Base-by-base conservation (phyloP, 2,329 filamentous ascomycete species). In the Penicillium fuscoglaucum region DNA sequence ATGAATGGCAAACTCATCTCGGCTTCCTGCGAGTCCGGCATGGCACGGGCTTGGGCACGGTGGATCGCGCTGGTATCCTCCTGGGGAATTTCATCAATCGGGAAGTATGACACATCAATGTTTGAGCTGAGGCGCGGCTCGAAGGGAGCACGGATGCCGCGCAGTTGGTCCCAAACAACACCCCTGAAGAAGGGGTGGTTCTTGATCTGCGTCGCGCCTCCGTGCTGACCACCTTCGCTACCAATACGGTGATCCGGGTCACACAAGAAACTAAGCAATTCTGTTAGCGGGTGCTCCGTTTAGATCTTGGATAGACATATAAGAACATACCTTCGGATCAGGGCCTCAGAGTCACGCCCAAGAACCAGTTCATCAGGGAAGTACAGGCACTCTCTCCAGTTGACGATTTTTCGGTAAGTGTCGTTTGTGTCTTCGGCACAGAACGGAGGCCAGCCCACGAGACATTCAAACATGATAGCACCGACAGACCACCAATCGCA, bases 401-500 rank as follows among this genome's bases (percentile, higher is more conserved):
- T 96, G 69, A 99, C 92, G 75, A 99, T 99, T 84, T 99, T 99
- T 66, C 93, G 89, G 79, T 99, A 99, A 1, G 95, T 98, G 76
- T 98, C 95, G 72, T 96, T 93, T 60, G 92, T 90, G 74, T 98
- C 93, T 75, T 99, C 95, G 21, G 95, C 93, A 75, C 95, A 99
- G 84, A 99, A 99, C 31, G 95, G 95, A 55, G 95, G 95, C 95
- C 95, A 99, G 69, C 95, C 95, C 61, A 99, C 92, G 66, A 99
- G 83, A 76, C 95, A 99, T 78, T 99, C 95, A 70, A 98, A 99
- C 95, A 99, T 98, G 79, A 99, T 99, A 45, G 95, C 97, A 53
- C 95, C 95, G 50, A 99, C 84, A 24, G 91, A 96, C 95, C 95
- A 99, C 95, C 95, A 99, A 81, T 99, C 95, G 75, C 95, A 99